Conservation (phyloP, 139 green algal species). For the Edaphochlamys debaryana region DNA sequence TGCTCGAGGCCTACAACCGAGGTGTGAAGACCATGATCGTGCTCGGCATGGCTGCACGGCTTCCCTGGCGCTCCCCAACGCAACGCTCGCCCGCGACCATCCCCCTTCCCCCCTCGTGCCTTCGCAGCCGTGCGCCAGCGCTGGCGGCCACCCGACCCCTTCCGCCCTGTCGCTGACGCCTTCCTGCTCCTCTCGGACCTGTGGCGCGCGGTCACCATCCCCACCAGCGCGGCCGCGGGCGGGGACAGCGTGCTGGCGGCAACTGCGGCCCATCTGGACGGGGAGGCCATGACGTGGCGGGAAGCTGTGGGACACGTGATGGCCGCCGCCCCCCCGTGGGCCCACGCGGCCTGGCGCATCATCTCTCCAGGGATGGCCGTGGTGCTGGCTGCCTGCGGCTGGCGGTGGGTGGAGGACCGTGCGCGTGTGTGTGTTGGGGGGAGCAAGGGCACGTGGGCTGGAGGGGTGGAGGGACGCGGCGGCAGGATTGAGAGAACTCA, state of each 20-base stretch:
- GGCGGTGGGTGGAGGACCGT: background rate
- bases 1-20: too few species aligned
- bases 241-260: too few species aligned
- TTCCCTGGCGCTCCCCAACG: too few species aligned
- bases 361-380: background rate
- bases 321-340: background rate
- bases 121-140: background rate
- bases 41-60: too few species aligned
- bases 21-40: too few species aligned
- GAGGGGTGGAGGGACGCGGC: too few species aligned
- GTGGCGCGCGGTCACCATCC: background rate
- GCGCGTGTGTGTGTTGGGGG: too few species aligned
- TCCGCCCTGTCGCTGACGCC: background rate
- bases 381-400: background rate
- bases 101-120: too few species aligned
- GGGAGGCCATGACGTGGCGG: background rate
- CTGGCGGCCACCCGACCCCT: constrained; percentile 10
- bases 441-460: too few species aligned
- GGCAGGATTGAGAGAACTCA: too few species aligned
- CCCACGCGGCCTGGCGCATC: background rate
- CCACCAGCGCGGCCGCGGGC: too few species aligned
- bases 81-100: too few species aligned
- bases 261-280: background rate
- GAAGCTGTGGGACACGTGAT: background rate
- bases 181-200: background rate